Base-by-base conservation (phyloP, 2,329 filamentous ascomycete genomes). In the Alternaria triticimaculans region DNA sequence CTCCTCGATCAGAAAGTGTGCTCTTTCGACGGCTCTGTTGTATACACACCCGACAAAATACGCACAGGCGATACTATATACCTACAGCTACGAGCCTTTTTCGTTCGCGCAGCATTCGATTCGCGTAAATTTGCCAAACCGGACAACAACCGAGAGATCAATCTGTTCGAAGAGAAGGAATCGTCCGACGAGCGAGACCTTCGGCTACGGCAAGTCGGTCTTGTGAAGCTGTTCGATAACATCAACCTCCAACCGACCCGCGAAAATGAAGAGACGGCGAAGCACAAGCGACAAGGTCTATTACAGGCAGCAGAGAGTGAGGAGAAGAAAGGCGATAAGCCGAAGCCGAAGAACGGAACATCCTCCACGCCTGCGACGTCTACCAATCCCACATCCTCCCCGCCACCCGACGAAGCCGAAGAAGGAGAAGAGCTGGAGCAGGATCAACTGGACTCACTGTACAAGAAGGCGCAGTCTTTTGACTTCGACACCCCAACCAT, bases 401-500 rank as follows among this genome's bases (percentile, higher is more conserved):
- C 90, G n/a, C 81, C 83, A 4, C 84, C 84, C 0, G 87, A 88
- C 6, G 92, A 89, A 50, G 84, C 85, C 0, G 94, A 97, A 70
- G 94, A 97, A 37, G 94, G 94, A 3, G 87, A 94, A 72, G 94
- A 98, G 80, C 86, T 99, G 0, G 94, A 98, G 76, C 93, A 98
- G 78, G 94, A 97, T 72, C 96, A 99, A 77, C 89, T 99, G 4
- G 96, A 99, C 77, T 89, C 92, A 0, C 82, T 99, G 2, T 99
- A 99, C 80, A 93, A 91, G 75, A 99, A 99, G 76, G 96, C 96
- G 0, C 96, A 99, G 76, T 94, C 93, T 0, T 98, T 98, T 73
- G 96, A 99, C 78, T 98, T 99, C 75, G 88, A 89, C 76, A 97
- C 94, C 0, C 94, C 94, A 2, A 90, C 93, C 78, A 90, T 93